Evolutionary conservation across 768 basidiomycete genomes (phyloP).

Genomic region (Amanita pseudoporphyria): DNA sequence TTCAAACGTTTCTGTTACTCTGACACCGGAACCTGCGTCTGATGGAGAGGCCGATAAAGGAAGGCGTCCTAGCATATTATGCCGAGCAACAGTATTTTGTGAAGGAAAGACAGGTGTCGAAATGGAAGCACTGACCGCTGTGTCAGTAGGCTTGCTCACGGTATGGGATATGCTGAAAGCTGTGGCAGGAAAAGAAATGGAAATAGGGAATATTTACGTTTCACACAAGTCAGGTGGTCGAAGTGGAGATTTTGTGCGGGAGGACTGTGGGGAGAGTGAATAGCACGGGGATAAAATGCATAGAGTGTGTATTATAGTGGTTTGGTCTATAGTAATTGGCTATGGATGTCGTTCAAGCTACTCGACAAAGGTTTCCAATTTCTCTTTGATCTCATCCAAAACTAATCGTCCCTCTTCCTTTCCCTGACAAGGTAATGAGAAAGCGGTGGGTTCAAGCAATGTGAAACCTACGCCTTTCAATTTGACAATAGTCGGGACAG

Average conservation of each 20-base stretch:
- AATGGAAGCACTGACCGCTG: constrained; percentile 90
- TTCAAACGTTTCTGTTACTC: constrained; percentile 55
- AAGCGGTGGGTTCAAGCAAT: neutral
- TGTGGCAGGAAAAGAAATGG: constrained; percentile 82
- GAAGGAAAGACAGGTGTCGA: constrained; percentile 82
- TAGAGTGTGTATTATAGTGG: neutral
- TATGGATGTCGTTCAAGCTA: neutral
- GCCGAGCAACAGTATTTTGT: constrained; percentile 61
- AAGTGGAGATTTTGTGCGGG: constrained; percentile 53
- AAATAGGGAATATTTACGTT: constrained; percentile 61
- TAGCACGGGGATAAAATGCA: too few species aligned
- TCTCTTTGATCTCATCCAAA: constrained; percentile 27
- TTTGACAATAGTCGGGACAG: constrained; percentile 61
- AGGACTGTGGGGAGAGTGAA: neutral
- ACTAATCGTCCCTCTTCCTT: constrained; percentile 32
- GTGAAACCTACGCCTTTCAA: constrained; percentile 39
- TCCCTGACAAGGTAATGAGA: constrained; percentile 18
- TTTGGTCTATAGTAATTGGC: neutral
- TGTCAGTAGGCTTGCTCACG: constrained; percentile 66
- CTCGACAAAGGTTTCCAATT: constrained; percentile 22
- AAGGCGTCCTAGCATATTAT: constrained; percentile 41
- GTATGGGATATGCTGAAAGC: constrained; percentile 95
- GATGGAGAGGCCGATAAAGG: neutral
- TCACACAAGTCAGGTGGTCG: constrained; percentile 62
- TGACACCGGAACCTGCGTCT: constrained; percentile 34